These are phyloP conservation scores for Voacanga thouarsii DNA, from an alignment of 257 asterid genomes.

Conservation along the genomic window DNA sequence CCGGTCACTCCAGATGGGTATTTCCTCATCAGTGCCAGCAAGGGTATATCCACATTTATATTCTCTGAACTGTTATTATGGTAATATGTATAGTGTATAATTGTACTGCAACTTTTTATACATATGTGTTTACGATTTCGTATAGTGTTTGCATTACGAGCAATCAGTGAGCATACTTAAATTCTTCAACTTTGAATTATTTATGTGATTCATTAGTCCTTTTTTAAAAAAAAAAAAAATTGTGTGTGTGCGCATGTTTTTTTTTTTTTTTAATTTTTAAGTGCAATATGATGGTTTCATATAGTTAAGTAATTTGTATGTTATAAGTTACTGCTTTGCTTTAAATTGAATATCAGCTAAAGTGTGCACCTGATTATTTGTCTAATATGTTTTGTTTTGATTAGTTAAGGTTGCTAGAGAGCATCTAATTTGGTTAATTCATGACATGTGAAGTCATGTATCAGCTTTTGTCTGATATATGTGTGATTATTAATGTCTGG, in stretches of 20 bases:
- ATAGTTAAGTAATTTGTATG: neutral
- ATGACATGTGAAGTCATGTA: neutral
- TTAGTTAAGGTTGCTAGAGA: neutral
- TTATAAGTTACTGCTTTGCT: neutral
- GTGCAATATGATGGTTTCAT: neutral
- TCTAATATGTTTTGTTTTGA: neutral
- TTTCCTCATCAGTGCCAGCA: constrained; percentile 45
- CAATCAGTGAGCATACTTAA: neutral
- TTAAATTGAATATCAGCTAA: neutral
- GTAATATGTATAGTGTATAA: neutral
- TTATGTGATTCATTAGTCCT: neutral
- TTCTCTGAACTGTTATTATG: neutral
- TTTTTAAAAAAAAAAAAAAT: no score
- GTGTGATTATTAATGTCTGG: neutral
- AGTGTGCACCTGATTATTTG: neutral
- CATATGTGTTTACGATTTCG: neutral
- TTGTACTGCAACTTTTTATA: neutral
- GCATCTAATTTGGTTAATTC: neutral
- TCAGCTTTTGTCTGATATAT: neutral
- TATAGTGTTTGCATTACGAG: neutral
- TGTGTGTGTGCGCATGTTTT: no score
- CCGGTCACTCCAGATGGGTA: constrained; percentile 40
- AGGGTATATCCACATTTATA: constrained; percentile 15
- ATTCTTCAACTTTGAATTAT: neutral
- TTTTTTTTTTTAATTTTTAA: neutral